These are phyloP conservation scores for Komagataella kurtzmanii DNA, from an alignment of 805 yeast genomes.

Conservation along the genomic window DNA sequence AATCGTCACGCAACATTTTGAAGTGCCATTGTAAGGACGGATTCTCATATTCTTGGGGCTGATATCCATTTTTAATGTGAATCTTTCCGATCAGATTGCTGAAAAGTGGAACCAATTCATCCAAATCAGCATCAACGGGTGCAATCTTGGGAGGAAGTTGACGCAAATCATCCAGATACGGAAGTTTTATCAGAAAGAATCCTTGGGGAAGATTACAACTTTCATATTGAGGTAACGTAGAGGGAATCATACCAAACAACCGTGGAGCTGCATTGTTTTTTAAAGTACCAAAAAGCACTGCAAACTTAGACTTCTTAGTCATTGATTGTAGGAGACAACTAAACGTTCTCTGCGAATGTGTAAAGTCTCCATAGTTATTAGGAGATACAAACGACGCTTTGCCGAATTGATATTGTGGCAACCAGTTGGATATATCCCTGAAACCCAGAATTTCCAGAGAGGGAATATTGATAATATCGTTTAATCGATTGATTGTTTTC, in stretches of 20 bases:
- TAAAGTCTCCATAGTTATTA: slow-evolving; percentile 35
- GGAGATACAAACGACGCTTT: slow-evolving; percentile 59
- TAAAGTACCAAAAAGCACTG: slow-evolving; percentile 60
- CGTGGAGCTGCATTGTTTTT: slow-evolving; percentile 40
- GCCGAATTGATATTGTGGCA: slow-evolving; percentile 36
- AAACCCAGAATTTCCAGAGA: slow-evolving; percentile 59
- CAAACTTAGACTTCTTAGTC: slow-evolving; percentile 35
- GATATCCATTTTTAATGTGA: slow-evolving; percentile 31
- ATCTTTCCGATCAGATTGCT: slow-evolving; percentile 23
- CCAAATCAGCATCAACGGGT: slow-evolving; percentile 8
- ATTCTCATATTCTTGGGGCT: slow-evolving; percentile 45
- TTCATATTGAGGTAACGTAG: slow-evolving; percentile 9
- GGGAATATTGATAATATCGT: slow-evolving; percentile 23
- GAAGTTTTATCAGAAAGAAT: slow-evolving; percentile 51
- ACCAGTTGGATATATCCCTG: slow-evolving; percentile 29
- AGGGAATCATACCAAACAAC: slow-evolving; percentile 48
- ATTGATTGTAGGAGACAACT: slow-evolving; percentile 54
- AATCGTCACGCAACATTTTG: slow-evolving; percentile 46
- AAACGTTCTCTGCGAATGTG: slow-evolving; percentile 56
- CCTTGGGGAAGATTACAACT: slow-evolving; percentile 47
- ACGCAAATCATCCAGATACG: slow-evolving; percentile 68
- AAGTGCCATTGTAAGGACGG: slow-evolving; percentile 61
- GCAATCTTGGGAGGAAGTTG: slow-evolving; percentile 32
- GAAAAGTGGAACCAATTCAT: slow-evolving; percentile 11
- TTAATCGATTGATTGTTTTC: slow-evolving; percentile 17